These are phyloP conservation scores for Secale cereale DNA, from an alignment of 176 grass and related monocot species.

Conservation along the genomic window DNA sequence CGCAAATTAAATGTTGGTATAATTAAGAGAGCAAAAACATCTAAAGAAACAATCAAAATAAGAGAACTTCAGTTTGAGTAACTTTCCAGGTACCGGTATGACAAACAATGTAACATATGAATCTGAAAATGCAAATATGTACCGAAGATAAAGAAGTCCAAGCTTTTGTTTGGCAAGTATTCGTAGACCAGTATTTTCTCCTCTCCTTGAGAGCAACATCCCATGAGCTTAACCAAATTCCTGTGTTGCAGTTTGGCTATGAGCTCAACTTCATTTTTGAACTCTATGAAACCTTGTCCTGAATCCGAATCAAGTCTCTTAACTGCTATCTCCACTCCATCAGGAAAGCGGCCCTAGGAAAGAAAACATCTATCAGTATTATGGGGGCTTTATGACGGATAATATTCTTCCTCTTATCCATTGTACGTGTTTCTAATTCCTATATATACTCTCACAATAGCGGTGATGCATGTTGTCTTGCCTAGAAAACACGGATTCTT, in stretches of 20 bases:
- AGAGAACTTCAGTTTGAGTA: background rate
- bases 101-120: background rate
- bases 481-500: background rate
- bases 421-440: no score
- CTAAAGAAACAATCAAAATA: background rate
- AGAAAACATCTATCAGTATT: background rate
- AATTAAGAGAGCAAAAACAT: background rate
- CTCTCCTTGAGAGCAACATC: slow-evolving; percentile 34
- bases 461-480: background rate
- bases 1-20: background rate
- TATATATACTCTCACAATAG: no score
- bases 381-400: no score
- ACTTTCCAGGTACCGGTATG: background rate
- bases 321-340: background rate
- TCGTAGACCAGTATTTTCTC: slow-evolving; percentile 66
- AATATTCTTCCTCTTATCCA: no score
- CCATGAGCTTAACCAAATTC: slow-evolving; percentile 8
- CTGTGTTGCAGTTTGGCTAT: slow-evolving; percentile 12
- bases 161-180: slow-evolving; percentile 69
- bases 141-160: slow-evolving; percentile 66
- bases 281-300: slow-evolving; percentile 8
- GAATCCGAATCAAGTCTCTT: slow-evolving; percentile 7
- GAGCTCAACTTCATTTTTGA: slow-evolving; percentile 17
- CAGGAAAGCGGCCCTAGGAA: background rate
- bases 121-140: background rate